These are phyloP conservation scores for Albophoma yamanashiensis DNA, from an alignment of 2,329 filamentous ascomycete genomes.

Conservation along the genomic window DNA sequence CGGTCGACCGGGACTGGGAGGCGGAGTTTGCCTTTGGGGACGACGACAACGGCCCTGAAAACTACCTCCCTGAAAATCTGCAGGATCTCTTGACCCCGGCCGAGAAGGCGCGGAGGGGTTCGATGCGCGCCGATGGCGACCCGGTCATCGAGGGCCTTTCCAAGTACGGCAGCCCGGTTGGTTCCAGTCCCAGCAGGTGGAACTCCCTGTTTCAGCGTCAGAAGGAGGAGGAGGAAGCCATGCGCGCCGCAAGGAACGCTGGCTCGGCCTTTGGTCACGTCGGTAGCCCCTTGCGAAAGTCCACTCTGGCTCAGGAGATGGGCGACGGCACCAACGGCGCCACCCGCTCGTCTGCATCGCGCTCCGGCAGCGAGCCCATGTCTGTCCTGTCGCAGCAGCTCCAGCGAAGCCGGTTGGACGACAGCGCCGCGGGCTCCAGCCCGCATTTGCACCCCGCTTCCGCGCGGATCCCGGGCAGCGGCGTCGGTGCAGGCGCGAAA, in stretches of 20 bases:
- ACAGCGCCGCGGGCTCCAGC: slow-evolving; percentile 31
- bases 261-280: slow-evolving; percentile 55
- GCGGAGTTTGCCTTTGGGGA: slow-evolving; percentile 64
- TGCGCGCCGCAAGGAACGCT: slow-evolving; percentile 23
- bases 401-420: slow-evolving; percentile 46
- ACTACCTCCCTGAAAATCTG: slow-evolving; percentile 63
- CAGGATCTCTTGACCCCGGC: slow-evolving; percentile 57
- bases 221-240: slow-evolving; percentile 43
- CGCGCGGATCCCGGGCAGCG: slow-evolving; percentile 27
- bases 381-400: slow-evolving; percentile 52
- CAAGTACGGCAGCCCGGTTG: slow-evolving; percentile 52
- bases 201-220: slow-evolving; percentile 49
- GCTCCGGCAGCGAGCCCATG: slow-evolving; percentile 39
- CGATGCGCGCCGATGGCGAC: slow-evolving; percentile 45
- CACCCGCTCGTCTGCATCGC: slow-evolving; percentile 22
- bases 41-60: slow-evolving; percentile 41
- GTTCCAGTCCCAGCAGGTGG: slow-evolving; percentile 51
- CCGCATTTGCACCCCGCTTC: slow-evolving; percentile 41
- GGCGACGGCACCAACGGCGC: slow-evolving; percentile 22
- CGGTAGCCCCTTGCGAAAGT: slow-evolving; percentile 54
- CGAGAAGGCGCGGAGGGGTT: slow-evolving; percentile 55
- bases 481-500: slow-evolving; percentile 27
- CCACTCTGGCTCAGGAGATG: slow-evolving; percentile 46
- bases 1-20: slow-evolving; percentile 54
- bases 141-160: slow-evolving; percentile 32